Conservation (phyloP, 225 moss, liverwort and hornwort genomes). For the Pleurozium schreberi region DNA sequence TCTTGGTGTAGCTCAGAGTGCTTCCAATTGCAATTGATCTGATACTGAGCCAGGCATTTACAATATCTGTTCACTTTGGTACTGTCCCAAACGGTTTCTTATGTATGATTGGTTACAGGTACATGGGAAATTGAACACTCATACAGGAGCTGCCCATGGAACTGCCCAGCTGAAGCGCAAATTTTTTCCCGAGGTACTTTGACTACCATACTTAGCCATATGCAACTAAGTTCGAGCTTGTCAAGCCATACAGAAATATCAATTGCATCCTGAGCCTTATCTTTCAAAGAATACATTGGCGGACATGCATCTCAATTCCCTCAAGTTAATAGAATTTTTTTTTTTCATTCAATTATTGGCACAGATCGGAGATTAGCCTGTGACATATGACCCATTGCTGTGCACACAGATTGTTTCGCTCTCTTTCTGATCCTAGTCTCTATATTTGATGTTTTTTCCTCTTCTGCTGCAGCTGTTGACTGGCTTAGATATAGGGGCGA, state of each 20-base stretch:
- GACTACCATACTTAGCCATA: not conserved
- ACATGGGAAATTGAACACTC: conserved; percentile 86
- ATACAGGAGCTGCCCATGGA: conserved; percentile 64
- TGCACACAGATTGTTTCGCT: not conserved
- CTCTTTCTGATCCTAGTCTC: not conserved
- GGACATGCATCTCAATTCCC: not conserved
- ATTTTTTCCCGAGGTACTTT: conserved; percentile 53
- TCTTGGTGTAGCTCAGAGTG: not conserved
- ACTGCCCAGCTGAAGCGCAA: conserved; percentile 75
- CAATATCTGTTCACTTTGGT: not conserved
- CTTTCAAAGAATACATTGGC: not conserved
- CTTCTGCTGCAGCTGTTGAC: conserved; percentile 59
- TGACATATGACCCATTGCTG: not conserved
- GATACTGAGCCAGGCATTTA: not conserved
- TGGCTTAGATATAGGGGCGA: conserved; percentile 81
- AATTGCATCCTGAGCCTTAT: not conserved
- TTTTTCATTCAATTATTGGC: not conserved
- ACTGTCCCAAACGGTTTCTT: not conserved
- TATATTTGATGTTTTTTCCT: not conserved
- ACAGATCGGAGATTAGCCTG: not conserved
- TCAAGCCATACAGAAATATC: not conserved
- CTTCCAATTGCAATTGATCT: not conserved
- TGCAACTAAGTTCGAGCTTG: not conserved
- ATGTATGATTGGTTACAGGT: conserved; percentile 22
- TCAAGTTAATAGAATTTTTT: not conserved